Evolutionary conservation across 2,329 filamentous ascomycete species (phyloP).

Genomic region (Capronia coronata): DNA sequence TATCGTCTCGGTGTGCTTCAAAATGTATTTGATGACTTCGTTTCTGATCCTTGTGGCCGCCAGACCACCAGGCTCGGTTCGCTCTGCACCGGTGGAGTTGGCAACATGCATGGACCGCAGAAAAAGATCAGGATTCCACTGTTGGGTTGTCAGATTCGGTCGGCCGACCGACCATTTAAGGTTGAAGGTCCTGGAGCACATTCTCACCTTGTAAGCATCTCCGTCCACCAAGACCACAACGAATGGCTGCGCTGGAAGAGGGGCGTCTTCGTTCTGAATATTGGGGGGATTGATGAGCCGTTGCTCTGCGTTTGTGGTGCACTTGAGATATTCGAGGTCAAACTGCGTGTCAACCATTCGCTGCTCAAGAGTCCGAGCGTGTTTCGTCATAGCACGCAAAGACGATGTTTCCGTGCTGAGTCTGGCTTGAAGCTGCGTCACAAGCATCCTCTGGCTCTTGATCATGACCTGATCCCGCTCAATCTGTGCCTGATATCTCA

Average conservation of each 20-base stretch:
- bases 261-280: slow-evolving; percentile 5
- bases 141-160: too few species aligned
- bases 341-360: slow-evolving; percentile 15
- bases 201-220: slow-evolving; percentile 25
- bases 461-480: neutral
- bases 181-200: too few species aligned
- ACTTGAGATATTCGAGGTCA: slow-evolving; percentile 23
- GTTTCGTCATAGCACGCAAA: slow-evolving; percentile 11
- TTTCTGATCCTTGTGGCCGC: slow-evolving; percentile 21
- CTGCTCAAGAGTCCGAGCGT: slow-evolving; percentile 9
- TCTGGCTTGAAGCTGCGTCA: slow-evolving; percentile 9
- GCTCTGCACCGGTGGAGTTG: neutral
- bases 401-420: slow-evolving; percentile 13
- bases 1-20: slow-evolving; percentile 15
- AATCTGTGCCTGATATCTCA: neutral
- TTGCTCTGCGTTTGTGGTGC: slow-evolving; percentile 8
- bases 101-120: neutral
- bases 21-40: slow-evolving; percentile 24
- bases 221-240: slow-evolving; percentile 27
- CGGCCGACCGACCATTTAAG: too few species aligned
- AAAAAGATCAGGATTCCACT: slow-evolving; percentile 17
- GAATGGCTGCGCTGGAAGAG: slow-evolving; percentile 20
- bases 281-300: neutral
- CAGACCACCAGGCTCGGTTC: slow-evolving; percentile 13
- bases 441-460: neutral